These are phyloP conservation scores for Pogostemon cablin DNA, from an alignment of 257 asterid species.

Conservation along the genomic window DNA sequence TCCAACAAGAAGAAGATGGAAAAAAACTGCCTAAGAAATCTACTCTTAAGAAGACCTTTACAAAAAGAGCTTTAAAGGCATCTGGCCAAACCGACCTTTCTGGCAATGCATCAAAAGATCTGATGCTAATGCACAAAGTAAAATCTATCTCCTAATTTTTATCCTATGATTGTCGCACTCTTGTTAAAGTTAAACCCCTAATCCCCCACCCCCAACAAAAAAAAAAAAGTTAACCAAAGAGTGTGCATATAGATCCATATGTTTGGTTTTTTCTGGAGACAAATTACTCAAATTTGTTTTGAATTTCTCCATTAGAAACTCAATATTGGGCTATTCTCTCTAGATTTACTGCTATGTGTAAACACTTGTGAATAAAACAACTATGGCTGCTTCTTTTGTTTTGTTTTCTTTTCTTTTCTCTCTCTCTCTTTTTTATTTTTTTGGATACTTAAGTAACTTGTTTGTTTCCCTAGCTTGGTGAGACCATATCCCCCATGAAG, in stretches of 20 bases:
- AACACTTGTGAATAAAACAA: neutral
- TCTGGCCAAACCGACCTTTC: slow-evolving; percentile 98
- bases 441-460: neutral
- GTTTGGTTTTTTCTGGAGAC: no score
- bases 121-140: slow-evolving; percentile 90
- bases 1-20: slow-evolving; percentile 95
- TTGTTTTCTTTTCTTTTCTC: neutral
- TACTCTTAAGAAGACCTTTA: slow-evolving; percentile 65
- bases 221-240: neutral
- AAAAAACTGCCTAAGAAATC: slow-evolving; percentile 79
- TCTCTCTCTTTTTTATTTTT: no score
- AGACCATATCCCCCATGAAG: slow-evolving; percentile 90
- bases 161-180: neutral
- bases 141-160: slow-evolving; percentile 26
- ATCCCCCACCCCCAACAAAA: neutral
- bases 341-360: no score
- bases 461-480: slow-evolving; percentile 73
- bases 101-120: slow-evolving; percentile 88
- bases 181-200: neutral
- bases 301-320: no score
- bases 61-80: slow-evolving; percentile 90
- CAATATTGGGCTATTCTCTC: no score
- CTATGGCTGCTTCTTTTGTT: neutral
- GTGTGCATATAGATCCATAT: no score
- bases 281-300: no score